Evolutionary conservation across 1,284 basidiomycete genomes (phyloP).

Genomic region (Trichosporon coremiiforme): DNA sequence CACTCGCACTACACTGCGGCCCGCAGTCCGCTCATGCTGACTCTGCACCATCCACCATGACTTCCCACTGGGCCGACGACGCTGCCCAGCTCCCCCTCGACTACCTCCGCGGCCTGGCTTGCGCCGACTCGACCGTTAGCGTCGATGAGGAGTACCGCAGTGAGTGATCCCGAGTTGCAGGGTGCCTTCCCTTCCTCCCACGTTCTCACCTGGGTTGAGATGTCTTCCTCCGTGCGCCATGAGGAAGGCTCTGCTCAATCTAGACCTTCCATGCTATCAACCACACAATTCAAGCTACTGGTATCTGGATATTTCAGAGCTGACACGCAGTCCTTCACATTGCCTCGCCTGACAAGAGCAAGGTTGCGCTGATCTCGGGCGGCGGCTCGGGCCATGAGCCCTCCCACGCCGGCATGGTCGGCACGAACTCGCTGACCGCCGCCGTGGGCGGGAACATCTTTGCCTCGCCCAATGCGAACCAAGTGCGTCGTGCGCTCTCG

Average conservation of each 20-base stretch:
- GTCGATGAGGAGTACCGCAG: constrained; percentile 61
- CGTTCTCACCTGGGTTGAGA: neutral
- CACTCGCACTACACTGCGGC: neutral
- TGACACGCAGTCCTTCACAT: constrained; percentile 60
- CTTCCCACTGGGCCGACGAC: constrained; percentile 68
- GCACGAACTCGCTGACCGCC: constrained; percentile 76
- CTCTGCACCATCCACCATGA: constrained; percentile 23
- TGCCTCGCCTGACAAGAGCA: constrained; percentile 62
- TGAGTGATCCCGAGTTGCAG: constrained; percentile 20
- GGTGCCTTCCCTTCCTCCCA: neutral
- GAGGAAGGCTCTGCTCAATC: neutral
- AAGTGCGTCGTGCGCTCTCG: constrained; percentile 77
- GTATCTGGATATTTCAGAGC: neutral
- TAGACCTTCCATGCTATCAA: neutral
- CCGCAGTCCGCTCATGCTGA: neutral
- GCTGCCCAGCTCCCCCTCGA: constrained; percentile 71
- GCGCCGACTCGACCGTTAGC: constrained; percentile 67
- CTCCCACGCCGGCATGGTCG: constrained; percentile 74
- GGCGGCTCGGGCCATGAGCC: constrained; percentile 92
- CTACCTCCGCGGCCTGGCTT: constrained; percentile 70
- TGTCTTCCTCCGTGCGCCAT: neutral
- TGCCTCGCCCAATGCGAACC: constrained; percentile 80
- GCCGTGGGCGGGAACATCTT: constrained; percentile 87
- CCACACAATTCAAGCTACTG: no score
- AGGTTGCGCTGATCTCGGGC: constrained; percentile 81